phyloP scores from a whole-genome alignment of 129 eudicot genomes.

The Tanacetum coccineum region DNA sequence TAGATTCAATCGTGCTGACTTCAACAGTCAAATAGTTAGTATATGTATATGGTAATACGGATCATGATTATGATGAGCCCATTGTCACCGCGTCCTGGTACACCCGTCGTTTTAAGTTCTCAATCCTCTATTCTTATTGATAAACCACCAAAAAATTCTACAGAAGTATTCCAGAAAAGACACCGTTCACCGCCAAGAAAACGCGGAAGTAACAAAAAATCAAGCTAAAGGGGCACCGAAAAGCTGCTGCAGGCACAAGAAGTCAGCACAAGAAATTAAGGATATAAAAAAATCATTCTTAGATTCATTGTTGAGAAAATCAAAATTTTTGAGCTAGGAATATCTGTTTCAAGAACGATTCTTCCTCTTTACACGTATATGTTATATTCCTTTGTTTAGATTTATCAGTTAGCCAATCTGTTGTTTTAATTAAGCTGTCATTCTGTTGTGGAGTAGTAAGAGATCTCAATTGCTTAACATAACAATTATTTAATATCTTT shows the following conservation, averaged over 20 bases:
- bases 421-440: slow-evolving; percentile 26
- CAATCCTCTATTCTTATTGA: slow-evolving; percentile 29
- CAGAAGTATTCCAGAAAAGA: slow-evolving; percentile 27
- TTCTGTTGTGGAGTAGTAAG: not conserved
- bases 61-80: too few species aligned
- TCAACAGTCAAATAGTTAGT: slow-evolving; percentile 9
- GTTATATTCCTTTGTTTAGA: too few species aligned
- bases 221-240: too few species aligned
- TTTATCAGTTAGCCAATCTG: too few species aligned
- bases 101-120: slow-evolving; percentile 28
- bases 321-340: slow-evolving; percentile 37
- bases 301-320: slow-evolving; percentile 41
- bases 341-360: slow-evolving; percentile 25
- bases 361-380: too few species aligned
- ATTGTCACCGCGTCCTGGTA: slow-evolving; percentile 36
- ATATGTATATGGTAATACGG: not conserved
- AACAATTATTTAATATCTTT: not conserved
- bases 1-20: slow-evolving; percentile 12
- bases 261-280: slow-evolving; percentile 30
- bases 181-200: too few species aligned
- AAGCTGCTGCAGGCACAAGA: too few species aligned
- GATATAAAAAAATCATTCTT: slow-evolving; percentile 35
- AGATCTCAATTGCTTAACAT: not conserved
- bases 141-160: slow-evolving; percentile 20
- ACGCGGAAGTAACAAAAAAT: too few species aligned